A percentile compares a stretch with the other conserved stretches of the same genome.
These are phyloP conservation scores for Kregervanrija delftensis DNA, from an alignment of 805 yeast genomes.

Conservation along the genomic window DNA sequence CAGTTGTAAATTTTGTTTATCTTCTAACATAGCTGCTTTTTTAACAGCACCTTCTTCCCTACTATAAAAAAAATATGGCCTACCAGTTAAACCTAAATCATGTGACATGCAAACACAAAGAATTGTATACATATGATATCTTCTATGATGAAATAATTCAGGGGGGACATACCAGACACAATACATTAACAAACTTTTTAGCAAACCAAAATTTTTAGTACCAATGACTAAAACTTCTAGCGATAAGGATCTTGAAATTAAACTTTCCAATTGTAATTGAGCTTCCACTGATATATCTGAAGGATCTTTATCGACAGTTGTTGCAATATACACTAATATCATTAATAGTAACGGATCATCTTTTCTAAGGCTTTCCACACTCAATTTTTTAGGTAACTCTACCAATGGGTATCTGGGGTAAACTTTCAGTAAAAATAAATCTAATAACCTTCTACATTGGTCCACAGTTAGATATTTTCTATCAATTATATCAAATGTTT, in stretches of 20 bases:
- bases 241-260: conserved; percentile 43
- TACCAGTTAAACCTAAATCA: conserved; percentile 67
- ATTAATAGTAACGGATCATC: conserved; percentile 57
- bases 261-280: conserved; percentile 44
- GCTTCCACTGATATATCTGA: conserved; percentile 29
- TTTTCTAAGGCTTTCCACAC: conserved; percentile 41
- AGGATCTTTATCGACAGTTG: conserved; percentile 31
- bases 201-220: conserved; percentile 58
- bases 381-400: conserved; percentile 37
- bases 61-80: conserved; percentile 37
- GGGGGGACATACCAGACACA: conserved; percentile 81
- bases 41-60: conserved; percentile 35
- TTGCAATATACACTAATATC: conserved; percentile 56
- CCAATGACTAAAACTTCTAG: conserved; percentile 65
- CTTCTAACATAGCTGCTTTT: conserved; percentile 31
- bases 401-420: conserved; percentile 51
- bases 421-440: conserved; percentile 40
- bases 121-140: conserved; percentile 63
- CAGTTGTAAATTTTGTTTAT: conserved; percentile 38
- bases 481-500: conserved; percentile 42
- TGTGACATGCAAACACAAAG: conserved; percentile 62
- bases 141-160: conserved; percentile 71
- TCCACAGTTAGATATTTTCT: conserved; percentile 49
- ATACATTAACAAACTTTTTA: conserved; percentile 54
- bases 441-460: conserved; percentile 52